These are phyloP conservation scores for Vanrija sp. DNA, from an alignment of 1,284 basidiomycete genomes.

Conservation along the genomic window DNA sequence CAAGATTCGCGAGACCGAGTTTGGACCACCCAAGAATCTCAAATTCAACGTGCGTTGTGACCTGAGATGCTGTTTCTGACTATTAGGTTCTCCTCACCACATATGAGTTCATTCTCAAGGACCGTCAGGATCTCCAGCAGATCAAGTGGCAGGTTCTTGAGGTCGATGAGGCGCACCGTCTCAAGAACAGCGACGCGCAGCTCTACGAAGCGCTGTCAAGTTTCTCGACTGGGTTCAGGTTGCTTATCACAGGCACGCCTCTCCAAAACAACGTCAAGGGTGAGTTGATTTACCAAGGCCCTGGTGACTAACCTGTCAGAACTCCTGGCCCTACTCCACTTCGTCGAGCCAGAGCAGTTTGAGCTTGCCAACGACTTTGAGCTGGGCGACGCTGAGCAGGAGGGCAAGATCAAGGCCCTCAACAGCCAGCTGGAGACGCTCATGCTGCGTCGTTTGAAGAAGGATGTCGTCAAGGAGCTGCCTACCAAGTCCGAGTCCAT, in stretches of 20 bases:
- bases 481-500: constrained; percentile 99
- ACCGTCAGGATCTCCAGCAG: constrained; percentile 78
- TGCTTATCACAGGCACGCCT: constrained; percentile 97
- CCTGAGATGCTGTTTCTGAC: neutral
- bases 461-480: constrained; percentile 93
- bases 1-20: constrained; percentile 89
- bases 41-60: constrained; percentile 71
- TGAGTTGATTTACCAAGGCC: constrained; percentile 41
- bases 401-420: constrained; percentile 88
- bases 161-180: constrained; percentile 96
- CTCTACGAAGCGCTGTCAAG: constrained; percentile 88
- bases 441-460: constrained; percentile 93
- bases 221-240: constrained; percentile 84
- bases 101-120: constrained; percentile 93
- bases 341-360: constrained; percentile 94
- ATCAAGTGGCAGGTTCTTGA: constrained; percentile 98
- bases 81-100: constrained; percentile 76
- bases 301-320: constrained; percentile 56
- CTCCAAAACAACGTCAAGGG: constrained; percentile 99
- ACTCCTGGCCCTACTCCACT: constrained; percentile 94
- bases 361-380: constrained; percentile 92
- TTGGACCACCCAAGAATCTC: constrained; percentile 71
- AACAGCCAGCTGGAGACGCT: constrained; percentile 89
- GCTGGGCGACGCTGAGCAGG: constrained; percentile 86
- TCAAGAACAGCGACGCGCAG: constrained; percentile 98